Percentiles rank a stretch among this genome's conserved stretches.
These are phyloP conservation scores for Boletellus emodensis DNA, from an alignment of 768 basidiomycete species.

Conservation along the genomic window DNA sequence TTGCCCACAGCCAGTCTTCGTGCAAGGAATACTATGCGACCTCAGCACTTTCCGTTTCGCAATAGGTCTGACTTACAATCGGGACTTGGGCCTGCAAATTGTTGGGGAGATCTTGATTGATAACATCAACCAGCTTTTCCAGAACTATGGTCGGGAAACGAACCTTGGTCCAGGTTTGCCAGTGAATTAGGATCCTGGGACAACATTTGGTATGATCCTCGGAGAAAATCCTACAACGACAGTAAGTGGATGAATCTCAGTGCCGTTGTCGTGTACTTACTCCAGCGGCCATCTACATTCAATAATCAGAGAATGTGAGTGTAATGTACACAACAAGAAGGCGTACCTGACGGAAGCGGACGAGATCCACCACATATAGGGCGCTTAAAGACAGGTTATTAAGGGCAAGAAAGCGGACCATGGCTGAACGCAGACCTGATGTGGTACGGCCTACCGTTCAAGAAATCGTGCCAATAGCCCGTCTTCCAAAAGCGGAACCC, in stretches of 20 bases:
- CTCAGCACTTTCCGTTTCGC: neutral
- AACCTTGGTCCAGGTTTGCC: conserved; percentile 92
- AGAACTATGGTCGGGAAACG: neutral
- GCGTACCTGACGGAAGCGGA: conserved; percentile 83
- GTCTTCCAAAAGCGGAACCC: conserved; percentile 99
- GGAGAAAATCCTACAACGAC: conserved; percentile 66
- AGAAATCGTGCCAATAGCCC: conserved; percentile 90
- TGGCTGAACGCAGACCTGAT: conserved; percentile 63
- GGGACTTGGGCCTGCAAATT: conserved; percentile 90
- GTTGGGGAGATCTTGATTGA: conserved; percentile 79
- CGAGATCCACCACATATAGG: conserved; percentile 92
- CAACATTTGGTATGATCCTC: conserved; percentile 88
- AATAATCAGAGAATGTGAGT: neutral
- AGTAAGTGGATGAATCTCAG: neutral
- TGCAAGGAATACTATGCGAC: conserved; percentile 68
- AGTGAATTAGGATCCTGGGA: conserved; percentile 94
- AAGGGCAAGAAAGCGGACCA: conserved; percentile 1
- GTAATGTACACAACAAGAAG: neutral
- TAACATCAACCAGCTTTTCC: neutral
- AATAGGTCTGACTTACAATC: conserved; percentile 63
- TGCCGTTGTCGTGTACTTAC: conserved; percentile 30
- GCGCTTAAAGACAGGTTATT: conserved; percentile 53
- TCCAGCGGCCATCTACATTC: conserved; percentile 50
- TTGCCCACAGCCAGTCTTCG: conserved; percentile 95
- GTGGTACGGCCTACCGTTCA: conserved; percentile 84